A percentile compares a stretch with the other conserved stretches of the same genome.
phyloP scores from a whole-genome alignment of 1,284 basidiomycete species.

The Ceratobasidium sp. region DNA sequence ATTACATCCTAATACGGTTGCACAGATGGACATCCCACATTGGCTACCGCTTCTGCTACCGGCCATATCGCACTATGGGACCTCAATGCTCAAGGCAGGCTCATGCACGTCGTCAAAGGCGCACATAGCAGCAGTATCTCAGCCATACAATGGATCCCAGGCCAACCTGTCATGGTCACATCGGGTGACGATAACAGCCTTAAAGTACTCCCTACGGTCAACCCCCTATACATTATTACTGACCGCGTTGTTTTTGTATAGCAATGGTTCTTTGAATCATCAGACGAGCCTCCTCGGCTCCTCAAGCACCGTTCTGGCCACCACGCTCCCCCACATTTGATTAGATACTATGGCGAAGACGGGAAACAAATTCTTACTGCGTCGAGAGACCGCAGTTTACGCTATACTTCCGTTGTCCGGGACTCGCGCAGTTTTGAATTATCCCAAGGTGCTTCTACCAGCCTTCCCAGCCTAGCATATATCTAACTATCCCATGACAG shows the following conservation, averaged over 20 bases:
- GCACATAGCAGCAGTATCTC: conserved; percentile 86
- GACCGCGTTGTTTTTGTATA: conserved; percentile 47
- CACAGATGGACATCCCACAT: conserved; percentile 81
- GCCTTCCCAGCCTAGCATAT: neutral
- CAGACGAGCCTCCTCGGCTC: conserved; percentile 81
- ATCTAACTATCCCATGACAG: conserved; percentile 50
- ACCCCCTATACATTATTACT: conserved; percentile 6
- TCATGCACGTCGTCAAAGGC: conserved; percentile 82
- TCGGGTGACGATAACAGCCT: conserved; percentile 93
- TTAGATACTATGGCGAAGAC: conserved; percentile 95
- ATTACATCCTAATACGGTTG: neutral
- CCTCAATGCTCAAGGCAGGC: conserved; percentile 76
- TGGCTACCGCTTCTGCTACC: conserved; percentile 84
- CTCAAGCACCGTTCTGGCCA: conserved; percentile 94
- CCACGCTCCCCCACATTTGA: conserved; percentile 86
- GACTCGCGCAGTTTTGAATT: conserved; percentile 94
- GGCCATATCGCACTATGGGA: conserved; percentile 94
- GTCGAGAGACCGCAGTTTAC: conserved; percentile 83
- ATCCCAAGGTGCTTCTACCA: conserved; percentile 74
- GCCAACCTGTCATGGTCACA: conserved; percentile 86
- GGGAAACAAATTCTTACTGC: conserved; percentile 94
- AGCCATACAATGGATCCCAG: conserved; percentile 86
- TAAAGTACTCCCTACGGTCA: conserved; percentile 62
- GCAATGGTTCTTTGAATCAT: conserved; percentile 99
- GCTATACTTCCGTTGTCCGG: conserved; percentile 90